Conservation (phyloP, 2,329 filamentous ascomycete genomes). For the Ophiostoma pallidulum region DNA sequence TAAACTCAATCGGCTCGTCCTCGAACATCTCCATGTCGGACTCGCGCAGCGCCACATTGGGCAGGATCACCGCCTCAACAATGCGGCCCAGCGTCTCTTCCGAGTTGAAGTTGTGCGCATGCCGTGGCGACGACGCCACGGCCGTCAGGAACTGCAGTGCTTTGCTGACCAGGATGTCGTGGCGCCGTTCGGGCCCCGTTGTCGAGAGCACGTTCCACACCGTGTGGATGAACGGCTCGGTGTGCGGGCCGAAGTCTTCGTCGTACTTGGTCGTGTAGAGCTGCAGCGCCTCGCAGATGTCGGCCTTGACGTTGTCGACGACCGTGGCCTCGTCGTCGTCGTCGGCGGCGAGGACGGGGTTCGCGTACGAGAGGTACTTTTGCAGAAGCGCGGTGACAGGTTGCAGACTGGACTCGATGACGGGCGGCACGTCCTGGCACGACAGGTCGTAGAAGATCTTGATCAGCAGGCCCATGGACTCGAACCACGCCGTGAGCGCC, state of each 20-base stretch:
- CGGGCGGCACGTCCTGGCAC: slow-evolving; percentile 90
- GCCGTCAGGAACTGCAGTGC: slow-evolving; percentile 91
- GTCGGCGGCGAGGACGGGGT: slow-evolving; percentile 49
- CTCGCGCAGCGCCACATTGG: slow-evolving; percentile 84
- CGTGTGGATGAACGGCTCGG: slow-evolving; percentile 76
- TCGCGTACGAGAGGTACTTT: slow-evolving; percentile 88
- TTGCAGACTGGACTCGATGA: slow-evolving; percentile 81
- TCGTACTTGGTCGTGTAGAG: slow-evolving; percentile 93
- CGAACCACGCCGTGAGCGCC: slow-evolving; percentile 66
- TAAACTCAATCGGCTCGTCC: slow-evolving; percentile 98
- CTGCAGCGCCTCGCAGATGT: slow-evolving; percentile 84
- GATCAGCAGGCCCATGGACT: slow-evolving; percentile 76
- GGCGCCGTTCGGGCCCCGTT: slow-evolving; percentile 80
- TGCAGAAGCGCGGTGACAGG: slow-evolving; percentile 71
- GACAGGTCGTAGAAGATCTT: slow-evolving; percentile 95
- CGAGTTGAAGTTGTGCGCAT: slow-evolving; percentile 79
- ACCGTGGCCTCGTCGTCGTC: slow-evolving; percentile 87
- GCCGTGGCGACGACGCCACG: slow-evolving; percentile 66
- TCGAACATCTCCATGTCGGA: slow-evolving; percentile 95
- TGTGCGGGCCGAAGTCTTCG: slow-evolving; percentile 76
- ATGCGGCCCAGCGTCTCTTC: slow-evolving; percentile 72
- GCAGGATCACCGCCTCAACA: slow-evolving; percentile 90
- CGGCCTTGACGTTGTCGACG: slow-evolving; percentile 79
- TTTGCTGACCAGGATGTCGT: slow-evolving; percentile 88
- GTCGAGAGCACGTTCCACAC: slow-evolving; percentile 87